Evolutionary conservation across 106 monocot species (phyloP).

Genomic region (Phalaenopsis aphrodite): DNA sequence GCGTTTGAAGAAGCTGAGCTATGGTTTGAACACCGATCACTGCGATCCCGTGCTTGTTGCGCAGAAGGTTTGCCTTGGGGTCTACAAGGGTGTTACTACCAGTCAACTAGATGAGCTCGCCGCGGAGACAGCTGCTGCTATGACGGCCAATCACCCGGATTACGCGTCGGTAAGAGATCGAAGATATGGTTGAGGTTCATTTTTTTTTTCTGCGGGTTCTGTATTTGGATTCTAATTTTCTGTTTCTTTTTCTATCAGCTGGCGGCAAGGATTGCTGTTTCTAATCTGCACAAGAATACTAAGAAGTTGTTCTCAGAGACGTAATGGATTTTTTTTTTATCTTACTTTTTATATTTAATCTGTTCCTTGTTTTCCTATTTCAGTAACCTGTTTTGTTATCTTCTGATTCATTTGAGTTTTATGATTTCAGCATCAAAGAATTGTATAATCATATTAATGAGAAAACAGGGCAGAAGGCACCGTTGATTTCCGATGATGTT

Average conservation of each 20-base stretch:
- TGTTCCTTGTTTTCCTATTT: too few relatives aligned
- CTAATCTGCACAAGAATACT: slow-evolving; percentile 95
- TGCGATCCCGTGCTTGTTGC: slow-evolving; percentile 87
- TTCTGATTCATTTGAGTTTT: not conserved
- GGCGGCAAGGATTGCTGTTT: slow-evolving; percentile 92
- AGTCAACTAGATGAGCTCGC: slow-evolving; percentile 91
- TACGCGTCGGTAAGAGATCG: slow-evolving; percentile 49
- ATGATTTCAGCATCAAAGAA: slow-evolving; percentile 53
- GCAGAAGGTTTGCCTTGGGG: slow-evolving; percentile 91
- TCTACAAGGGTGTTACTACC: slow-evolving; percentile 89
- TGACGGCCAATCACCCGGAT: slow-evolving; percentile 86
- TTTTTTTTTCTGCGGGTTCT: not conserved
- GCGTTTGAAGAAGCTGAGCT: slow-evolving; percentile 87
- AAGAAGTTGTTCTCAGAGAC: slow-evolving; percentile 90
- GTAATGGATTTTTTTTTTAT: slow-evolving; percentile 22
- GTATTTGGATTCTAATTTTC: not conserved
- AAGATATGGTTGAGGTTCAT: not conserved
- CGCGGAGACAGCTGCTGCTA: slow-evolving; percentile 92
- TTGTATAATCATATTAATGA: slow-evolving; percentile 74
- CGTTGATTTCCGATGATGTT: slow-evolving; percentile 87
- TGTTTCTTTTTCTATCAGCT: slow-evolving; percentile 33
- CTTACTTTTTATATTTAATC: not conserved
- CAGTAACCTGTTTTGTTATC: not conserved
- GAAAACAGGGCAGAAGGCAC: slow-evolving; percentile 60
- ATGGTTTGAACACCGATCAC: slow-evolving; percentile 84